These are phyloP conservation scores for Cytospora chrysosperma DNA, from an alignment of 2,329 filamentous ascomycete genomes.

Conservation along the genomic window DNA sequence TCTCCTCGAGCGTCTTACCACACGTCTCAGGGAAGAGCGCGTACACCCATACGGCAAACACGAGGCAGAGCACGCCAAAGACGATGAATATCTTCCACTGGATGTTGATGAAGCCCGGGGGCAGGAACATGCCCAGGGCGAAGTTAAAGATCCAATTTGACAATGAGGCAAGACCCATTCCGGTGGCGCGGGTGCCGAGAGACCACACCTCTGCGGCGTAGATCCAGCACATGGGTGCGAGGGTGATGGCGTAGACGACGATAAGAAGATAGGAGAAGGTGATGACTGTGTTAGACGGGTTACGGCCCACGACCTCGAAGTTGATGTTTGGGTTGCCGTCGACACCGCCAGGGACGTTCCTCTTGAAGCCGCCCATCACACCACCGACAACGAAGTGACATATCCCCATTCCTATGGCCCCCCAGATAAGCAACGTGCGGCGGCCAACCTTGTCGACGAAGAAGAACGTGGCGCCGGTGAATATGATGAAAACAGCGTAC, in stretches of 20 bases:
- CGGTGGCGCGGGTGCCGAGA: slow-evolving; percentile 57
- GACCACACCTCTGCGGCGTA: slow-evolving; percentile 66
- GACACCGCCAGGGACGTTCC: not conserved
- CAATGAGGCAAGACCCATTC: slow-evolving; percentile 32
- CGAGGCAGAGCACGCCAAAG: slow-evolving; percentile 39
- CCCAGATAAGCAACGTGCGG: slow-evolving; percentile 62
- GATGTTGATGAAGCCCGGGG: slow-evolving; percentile 58
- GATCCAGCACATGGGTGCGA: slow-evolving; percentile 64
- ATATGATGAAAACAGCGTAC: slow-evolving; percentile 14
- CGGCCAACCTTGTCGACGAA: slow-evolving; percentile 63
- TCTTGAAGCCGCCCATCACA: slow-evolving; percentile 1
- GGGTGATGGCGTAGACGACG: slow-evolving; percentile 62
- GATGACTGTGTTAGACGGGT: slow-evolving; percentile 32
- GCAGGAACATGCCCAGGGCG: slow-evolving; percentile 57
- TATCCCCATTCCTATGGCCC: slow-evolving; percentile 64
- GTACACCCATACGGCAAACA: slow-evolving; percentile 36
- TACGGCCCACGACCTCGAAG: not conserved
- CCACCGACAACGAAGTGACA: slow-evolving; percentile 55
- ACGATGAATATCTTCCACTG: slow-evolving; percentile 49
- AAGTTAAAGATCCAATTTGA: slow-evolving; percentile 54
- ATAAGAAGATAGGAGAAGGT: slow-evolving; percentile 65
- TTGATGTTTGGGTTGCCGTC: slow-evolving; percentile 11
- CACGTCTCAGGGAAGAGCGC: slow-evolving; percentile 40
- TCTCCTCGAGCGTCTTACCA: slow-evolving; percentile 43
- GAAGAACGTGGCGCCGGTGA: slow-evolving; percentile 15